Evolutionary conservation across 2,329 filamentous ascomycete genomes (phyloP).

Genomic region (Paecilomyces formosus): DNA sequence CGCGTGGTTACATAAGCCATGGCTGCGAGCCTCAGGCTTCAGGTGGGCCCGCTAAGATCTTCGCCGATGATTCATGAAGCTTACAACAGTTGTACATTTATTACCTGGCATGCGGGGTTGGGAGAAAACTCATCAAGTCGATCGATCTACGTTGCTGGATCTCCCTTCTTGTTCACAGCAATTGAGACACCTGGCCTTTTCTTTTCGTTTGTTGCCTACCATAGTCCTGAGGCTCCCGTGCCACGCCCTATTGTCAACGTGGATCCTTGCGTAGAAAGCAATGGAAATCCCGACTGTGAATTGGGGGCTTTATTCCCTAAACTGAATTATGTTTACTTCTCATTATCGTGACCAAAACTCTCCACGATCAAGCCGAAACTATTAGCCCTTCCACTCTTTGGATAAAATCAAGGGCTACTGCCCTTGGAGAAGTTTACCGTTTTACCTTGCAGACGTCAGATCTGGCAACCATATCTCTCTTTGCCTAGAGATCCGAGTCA

Average conservation of each 20-base stretch:
- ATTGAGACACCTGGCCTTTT: neutral
- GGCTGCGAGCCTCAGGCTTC: neutral
- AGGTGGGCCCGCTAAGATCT: neutral
- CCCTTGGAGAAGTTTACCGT: neutral
- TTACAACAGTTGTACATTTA: neutral
- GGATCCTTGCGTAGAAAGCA: conserved; percentile 6
- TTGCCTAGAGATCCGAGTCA: neutral
- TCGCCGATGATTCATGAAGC: neutral
- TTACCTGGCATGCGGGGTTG: neutral
- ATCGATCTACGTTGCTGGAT: neutral
- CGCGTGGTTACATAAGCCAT: neutral
- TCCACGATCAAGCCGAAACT: neutral
- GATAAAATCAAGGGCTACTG: neutral
- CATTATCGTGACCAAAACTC: neutral
- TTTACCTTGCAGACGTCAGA: neutral
- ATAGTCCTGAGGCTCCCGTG: neutral
- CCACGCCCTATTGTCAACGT: conserved; percentile 1
- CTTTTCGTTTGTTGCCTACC: neutral
- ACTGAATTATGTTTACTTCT: neutral
- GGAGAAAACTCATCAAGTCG: neutral
- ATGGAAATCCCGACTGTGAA: conserved; percentile 5
- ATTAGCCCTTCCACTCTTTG: neutral
- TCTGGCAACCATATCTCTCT: neutral
- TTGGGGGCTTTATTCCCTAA: neutral
- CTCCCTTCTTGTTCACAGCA: neutral